phyloP scores from a whole-genome alignment of 2,329 filamentous ascomycete genomes.

The Cladorrhinum sp. region DNA sequence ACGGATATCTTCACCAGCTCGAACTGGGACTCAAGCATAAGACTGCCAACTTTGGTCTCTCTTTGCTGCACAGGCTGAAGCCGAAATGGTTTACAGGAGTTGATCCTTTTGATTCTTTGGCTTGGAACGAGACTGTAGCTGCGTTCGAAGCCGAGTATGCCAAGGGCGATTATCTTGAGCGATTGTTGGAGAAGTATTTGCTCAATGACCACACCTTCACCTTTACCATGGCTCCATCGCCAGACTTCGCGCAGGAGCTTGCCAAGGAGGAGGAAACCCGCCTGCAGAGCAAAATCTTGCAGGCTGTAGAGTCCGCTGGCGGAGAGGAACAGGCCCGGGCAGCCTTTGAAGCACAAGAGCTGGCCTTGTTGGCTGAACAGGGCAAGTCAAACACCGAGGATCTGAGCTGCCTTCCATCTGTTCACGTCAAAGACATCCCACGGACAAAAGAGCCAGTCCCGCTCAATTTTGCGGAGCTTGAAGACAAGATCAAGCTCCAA shows the following conservation, averaged over 20 bases:
- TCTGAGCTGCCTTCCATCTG: slow-evolving; percentile 80
- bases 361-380: slow-evolving; percentile 77
- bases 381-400: slow-evolving; percentile 81
- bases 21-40: slow-evolving; percentile 95
- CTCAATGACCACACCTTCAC: slow-evolving; percentile 82
- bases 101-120: slow-evolving; percentile 85
- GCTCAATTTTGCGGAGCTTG: slow-evolving; percentile 62
- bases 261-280: slow-evolving; percentile 73
- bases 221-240: slow-evolving; percentile 90
- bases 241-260: slow-evolving; percentile 70
- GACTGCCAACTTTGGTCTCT: slow-evolving; percentile 91
- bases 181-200: slow-evolving; percentile 83
- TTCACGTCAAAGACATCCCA: slow-evolving; percentile 86
- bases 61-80: slow-evolving; percentile 82
- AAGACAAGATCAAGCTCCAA: slow-evolving; percentile 66
- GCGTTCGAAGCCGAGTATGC: slow-evolving; percentile 77
- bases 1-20: slow-evolving; percentile 88
- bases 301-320: slow-evolving; percentile 65
- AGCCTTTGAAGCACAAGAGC: slow-evolving; percentile 72
- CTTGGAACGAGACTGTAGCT: slow-evolving; percentile 85
- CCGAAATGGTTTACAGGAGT: slow-evolving; percentile 94
- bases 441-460: slow-evolving; percentile 63
- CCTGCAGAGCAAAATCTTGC: slow-evolving; percentile 69
- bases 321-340: slow-evolving; percentile 68
- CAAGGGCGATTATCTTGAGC: slow-evolving; percentile 76